Evolutionary conservation across 164 flowering plant species (phyloP).

Genomic region (Echeveria elegans): DNA sequence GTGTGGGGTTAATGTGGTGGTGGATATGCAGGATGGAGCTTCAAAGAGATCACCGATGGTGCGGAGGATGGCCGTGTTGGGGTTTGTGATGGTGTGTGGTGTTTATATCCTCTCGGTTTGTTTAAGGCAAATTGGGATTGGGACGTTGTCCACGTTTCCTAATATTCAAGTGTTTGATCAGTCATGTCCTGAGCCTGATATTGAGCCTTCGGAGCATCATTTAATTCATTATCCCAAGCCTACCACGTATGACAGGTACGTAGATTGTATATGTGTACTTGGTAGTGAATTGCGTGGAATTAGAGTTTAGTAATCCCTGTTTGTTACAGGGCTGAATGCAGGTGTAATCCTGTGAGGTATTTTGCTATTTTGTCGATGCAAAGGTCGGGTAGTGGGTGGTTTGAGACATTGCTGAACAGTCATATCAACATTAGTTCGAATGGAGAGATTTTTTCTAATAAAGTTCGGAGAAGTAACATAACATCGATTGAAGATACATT

Average conservation of each 20-base stretch:
- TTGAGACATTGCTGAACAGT: conserved; percentile 60
- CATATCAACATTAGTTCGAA: conserved; percentile 63
- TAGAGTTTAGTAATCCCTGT: background rate
- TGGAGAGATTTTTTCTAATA: conserved; percentile 63
- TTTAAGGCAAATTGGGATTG: conserved; percentile 27
- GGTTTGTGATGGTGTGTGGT: conserved; percentile 39
- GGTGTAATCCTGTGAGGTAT: conserved; percentile 47
- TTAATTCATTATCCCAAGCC: conserved; percentile 41
- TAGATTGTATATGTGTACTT: background rate
- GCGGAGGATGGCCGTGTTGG: conserved; percentile 35
- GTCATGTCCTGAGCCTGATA: conserved; percentile 22
- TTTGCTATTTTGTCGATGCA: conserved; percentile 60
- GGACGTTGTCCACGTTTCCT: conserved; percentile 14
- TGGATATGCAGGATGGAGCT: conserved; percentile 25
- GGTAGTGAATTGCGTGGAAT: background rate
- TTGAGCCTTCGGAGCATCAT: conserved; percentile 32
- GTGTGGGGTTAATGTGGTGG: too few relatives aligned
- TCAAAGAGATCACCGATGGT: conserved; percentile 39
- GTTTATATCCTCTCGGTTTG: conserved; percentile 39
- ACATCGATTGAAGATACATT: conserved; percentile 44
- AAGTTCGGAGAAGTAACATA: conserved; percentile 42
- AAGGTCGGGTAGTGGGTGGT: conserved; percentile 79
- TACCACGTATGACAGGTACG: conserved; percentile 31
- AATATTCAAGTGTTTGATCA: conserved; percentile 17
- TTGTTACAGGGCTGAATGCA: conserved; percentile 35